Conservation (phyloP, 164 flowering plant genomes). For the Aristolochia fimbriata region DNA sequence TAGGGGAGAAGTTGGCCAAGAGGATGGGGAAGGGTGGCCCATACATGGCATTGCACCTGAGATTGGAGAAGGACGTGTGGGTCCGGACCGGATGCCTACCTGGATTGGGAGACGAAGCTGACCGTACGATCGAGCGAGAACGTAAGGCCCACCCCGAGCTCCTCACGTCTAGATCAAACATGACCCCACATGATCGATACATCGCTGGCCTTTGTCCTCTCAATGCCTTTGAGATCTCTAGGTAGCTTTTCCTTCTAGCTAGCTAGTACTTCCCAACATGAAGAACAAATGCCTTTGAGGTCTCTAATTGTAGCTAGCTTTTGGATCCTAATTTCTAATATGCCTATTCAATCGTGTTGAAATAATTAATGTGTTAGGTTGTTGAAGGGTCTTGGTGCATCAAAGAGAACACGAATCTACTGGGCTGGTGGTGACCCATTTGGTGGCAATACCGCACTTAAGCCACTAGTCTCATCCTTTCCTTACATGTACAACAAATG, state of each 20-base stretch:
- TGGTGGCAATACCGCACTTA: slow-evolving; percentile 11
- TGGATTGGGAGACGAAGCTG: slow-evolving; percentile 10
- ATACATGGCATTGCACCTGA: slow-evolving; percentile 20
- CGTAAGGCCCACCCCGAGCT: slow-evolving; percentile 10
- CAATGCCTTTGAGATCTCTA: slow-evolving; percentile 13
- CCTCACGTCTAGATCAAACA: slow-evolving; percentile 8
- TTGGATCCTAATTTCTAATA: too few species aligned
- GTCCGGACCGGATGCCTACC: slow-evolving; percentile 22
- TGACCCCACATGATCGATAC: slow-evolving; percentile 8
- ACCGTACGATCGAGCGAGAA: slow-evolving; percentile 7
- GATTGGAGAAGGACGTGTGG: slow-evolving; percentile 27
- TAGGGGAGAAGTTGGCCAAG: slow-evolving; percentile 16
- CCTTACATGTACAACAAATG: slow-evolving; percentile 16
- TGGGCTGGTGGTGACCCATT: slow-evolving; percentile 17
- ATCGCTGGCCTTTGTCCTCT: slow-evolving; percentile 23
- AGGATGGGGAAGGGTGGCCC: slow-evolving; percentile 14
- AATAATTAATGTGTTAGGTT: slow-evolving; percentile 4
- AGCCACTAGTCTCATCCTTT: slow-evolving; percentile 9
- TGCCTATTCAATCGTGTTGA: background rate
- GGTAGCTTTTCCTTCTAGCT: slow-evolving; percentile 9
- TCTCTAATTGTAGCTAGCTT: too few species aligned
- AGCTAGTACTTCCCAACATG: too few species aligned
- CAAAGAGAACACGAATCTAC: slow-evolving; percentile 13
- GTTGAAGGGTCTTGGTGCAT: slow-evolving; percentile 18
- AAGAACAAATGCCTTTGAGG: too few species aligned